Evolutionary conservation across 768 basidiomycete genomes (phyloP).

Genomic region (Podaxis sp.): DNA sequence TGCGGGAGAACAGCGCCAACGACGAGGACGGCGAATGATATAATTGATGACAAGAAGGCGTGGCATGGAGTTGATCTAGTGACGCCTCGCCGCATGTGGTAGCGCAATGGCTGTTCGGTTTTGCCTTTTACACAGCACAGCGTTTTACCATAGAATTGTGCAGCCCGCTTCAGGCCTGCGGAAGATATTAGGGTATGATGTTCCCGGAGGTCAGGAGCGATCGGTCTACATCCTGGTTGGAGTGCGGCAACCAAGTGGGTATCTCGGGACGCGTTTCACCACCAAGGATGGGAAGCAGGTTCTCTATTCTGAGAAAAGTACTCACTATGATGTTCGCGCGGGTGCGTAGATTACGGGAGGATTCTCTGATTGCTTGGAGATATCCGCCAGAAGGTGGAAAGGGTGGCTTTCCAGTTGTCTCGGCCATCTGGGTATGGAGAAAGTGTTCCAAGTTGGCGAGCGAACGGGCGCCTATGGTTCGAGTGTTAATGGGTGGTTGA

Average conservation of each 20-base stretch:
- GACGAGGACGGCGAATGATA: background rate
- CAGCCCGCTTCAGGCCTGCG: too few species aligned
- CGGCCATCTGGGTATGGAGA: background rate
- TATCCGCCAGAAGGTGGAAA: slow-evolving; percentile 50
- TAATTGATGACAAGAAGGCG: background rate
- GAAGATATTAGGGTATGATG: too few species aligned
- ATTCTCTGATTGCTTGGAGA: slow-evolving; percentile 51
- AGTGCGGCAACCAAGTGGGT: background rate
- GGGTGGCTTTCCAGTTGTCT: slow-evolving; percentile 19
- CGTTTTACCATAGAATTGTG: background rate
- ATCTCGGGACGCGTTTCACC: background rate
- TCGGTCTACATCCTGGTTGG: too few species aligned
- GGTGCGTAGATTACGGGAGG: slow-evolving; percentile 48
- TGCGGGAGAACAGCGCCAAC: background rate
- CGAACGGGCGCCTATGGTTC: background rate
- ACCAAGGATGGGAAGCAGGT: background rate
- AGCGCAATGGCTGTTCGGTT: background rate
- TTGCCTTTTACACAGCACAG: background rate
- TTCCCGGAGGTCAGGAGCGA: too few species aligned
- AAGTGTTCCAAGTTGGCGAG: too few species aligned
- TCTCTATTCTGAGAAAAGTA: background rate
- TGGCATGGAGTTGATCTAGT: background rate
- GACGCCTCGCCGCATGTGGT: background rate
- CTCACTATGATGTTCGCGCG: slow-evolving; percentile 54
- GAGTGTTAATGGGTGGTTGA: background rate